phyloP scores from a whole-genome alignment of 1,284 basidiomycete species.

The Papiliotrema laurentii region DNA sequence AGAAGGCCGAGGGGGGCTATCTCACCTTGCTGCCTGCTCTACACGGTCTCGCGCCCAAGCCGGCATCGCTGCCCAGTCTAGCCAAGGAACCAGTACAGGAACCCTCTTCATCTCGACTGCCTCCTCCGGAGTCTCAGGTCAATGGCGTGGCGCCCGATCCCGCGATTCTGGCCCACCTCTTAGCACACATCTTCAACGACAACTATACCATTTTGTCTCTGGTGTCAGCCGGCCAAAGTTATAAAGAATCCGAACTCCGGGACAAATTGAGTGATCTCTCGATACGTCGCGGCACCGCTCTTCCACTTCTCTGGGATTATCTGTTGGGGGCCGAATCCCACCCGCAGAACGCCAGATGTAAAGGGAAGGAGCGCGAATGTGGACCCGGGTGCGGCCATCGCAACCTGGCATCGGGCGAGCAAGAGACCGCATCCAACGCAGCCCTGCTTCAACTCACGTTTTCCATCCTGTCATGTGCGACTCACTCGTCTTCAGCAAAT shows the following conservation, averaged over 20 bases:
- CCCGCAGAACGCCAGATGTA: slow-evolving; percentile 13
- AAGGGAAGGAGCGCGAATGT: slow-evolving; percentile 5
- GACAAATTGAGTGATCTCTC: slow-evolving; percentile 24
- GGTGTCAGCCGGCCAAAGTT: slow-evolving; percentile 7
- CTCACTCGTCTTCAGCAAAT: slow-evolving; percentile 24
- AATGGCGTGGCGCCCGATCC: slow-evolving; percentile 10
- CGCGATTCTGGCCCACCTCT: slow-evolving; percentile 30
- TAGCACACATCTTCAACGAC: slow-evolving; percentile 38
- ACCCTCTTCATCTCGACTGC: slow-evolving; percentile 6
- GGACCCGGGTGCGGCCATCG: slow-evolving; percentile 3
- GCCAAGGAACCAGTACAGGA: background rate
- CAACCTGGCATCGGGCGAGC: background rate
- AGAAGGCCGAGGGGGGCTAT: slow-evolving; percentile 30
- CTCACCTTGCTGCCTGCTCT: slow-evolving; percentile 18
- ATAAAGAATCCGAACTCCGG: slow-evolving; percentile 7
- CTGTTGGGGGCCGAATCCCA: slow-evolving; percentile 21
- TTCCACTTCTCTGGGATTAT: slow-evolving; percentile 35
- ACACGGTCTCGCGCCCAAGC: slow-evolving; percentile 9
- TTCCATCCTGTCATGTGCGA: slow-evolving; percentile 18
- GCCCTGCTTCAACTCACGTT: slow-evolving; percentile 23
- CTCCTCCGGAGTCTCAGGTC: background rate
- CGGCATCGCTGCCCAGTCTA: background rate
- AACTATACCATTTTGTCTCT: slow-evolving; percentile 37
- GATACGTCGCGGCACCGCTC: slow-evolving; percentile 20
- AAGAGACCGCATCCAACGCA: slow-evolving; percentile 1